Evolutionary conservation across 768 basidiomycete genomes (phyloP), one percentile per base, ranked within the genome.

Genomic region (Psilocybe azurescens): DNA sequence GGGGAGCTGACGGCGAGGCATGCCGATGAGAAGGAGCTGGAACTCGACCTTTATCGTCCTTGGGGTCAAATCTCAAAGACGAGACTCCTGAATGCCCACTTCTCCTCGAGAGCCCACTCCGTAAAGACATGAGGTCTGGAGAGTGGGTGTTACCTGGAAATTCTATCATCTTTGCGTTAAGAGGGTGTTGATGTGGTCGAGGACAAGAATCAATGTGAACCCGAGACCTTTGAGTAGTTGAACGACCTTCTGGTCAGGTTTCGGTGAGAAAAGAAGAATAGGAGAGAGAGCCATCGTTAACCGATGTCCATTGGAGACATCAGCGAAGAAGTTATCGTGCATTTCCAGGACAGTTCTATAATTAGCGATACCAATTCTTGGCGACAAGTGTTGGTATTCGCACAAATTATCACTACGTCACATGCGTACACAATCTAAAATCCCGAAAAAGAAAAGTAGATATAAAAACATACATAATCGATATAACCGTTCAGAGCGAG

Each of bases 11-110:
- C 55, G 81, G 79, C 0, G 78, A 76, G 11, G 79, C 78, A 71
- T 82, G 79, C 51, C 81, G 73, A 67, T 80, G 77, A 46, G 79
- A 78, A 24, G 81, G 78, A 10, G 75, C 72, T 2, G 76, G 76
- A 50, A 79, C 67, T 32, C 63, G 63, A 18, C 48, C 57, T 36
- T 62, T 58, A 50, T 70, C 67, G 14, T 66, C 60, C 53, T 64
- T 67, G 38, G 67, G 63, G 41, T 60, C 39, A 24, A 57, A 62
- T 41, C 65, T 63, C 41, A 61, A 38, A 24, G 59, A 57, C 41
- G 41, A 44, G 1, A 44, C 11, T 44, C 41, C 41, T n/a, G 41
- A 14, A 16, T 44, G 41, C 14, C 41, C 41, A 44, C 41, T 44
- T 10, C 52, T 28, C 28, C 50, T 56, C 53, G 61, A 60, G 9